A percentile compares a stretch with the other conserved stretches of the same genome.
Conservation (phyloP, 2,329 filamentous ascomycete genomes). For the Calonectria pseudoturangicola region DNA sequence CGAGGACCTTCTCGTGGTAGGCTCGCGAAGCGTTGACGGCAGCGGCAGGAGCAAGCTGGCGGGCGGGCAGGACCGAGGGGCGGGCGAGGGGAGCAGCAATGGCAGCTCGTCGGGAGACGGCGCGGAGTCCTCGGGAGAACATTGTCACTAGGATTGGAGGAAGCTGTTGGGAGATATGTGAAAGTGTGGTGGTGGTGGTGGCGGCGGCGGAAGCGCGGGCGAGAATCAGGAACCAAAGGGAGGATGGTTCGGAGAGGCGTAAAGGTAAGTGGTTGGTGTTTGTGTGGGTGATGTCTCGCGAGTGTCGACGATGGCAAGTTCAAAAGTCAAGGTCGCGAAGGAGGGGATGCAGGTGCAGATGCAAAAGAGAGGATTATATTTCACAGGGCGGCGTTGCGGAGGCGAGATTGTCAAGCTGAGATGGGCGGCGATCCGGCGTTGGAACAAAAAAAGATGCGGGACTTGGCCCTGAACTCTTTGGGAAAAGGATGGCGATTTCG, state of each 20-base stretch:
- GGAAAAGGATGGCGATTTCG: slow-evolving; percentile 56
- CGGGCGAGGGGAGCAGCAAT: slow-evolving; percentile 63
- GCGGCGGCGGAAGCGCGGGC: neutral
- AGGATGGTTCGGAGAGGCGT: slow-evolving; percentile 24
- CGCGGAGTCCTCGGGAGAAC: slow-evolving; percentile 68
- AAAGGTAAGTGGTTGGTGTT: neutral
- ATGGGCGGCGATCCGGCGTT: slow-evolving; percentile 48
- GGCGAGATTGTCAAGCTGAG: slow-evolving; percentile 47
- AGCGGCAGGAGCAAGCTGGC: slow-evolving; percentile 64
- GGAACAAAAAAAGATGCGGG: slow-evolving; percentile 56
- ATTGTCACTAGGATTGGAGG: slow-evolving; percentile 58
- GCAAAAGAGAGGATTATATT: slow-evolving; percentile 32
- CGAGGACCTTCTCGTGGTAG: slow-evolving; percentile 73
- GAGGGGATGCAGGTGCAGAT: slow-evolving; percentile 16
- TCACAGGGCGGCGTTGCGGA: slow-evolving; percentile 39
- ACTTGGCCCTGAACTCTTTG: slow-evolving; percentile 45
- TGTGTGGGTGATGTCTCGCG: neutral
- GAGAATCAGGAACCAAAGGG: slow-evolving; percentile 20
- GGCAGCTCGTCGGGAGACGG: slow-evolving; percentile 65
- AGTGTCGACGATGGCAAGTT: slow-evolving; percentile 14
- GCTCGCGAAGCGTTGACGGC: slow-evolving; percentile 65
- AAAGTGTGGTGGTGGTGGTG: neutral
- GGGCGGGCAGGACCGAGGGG: slow-evolving; percentile 61
- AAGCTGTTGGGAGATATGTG: slow-evolving; percentile 28
- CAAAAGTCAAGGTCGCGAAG: neutral